A percentile compares a stretch with the other conserved stretches of the same genome.
These are phyloP conservation scores for Ophiognomonia clavigignenti-juglandacearum DNA, from an alignment of 2,329 filamentous ascomycete species.

Conservation along the genomic window DNA sequence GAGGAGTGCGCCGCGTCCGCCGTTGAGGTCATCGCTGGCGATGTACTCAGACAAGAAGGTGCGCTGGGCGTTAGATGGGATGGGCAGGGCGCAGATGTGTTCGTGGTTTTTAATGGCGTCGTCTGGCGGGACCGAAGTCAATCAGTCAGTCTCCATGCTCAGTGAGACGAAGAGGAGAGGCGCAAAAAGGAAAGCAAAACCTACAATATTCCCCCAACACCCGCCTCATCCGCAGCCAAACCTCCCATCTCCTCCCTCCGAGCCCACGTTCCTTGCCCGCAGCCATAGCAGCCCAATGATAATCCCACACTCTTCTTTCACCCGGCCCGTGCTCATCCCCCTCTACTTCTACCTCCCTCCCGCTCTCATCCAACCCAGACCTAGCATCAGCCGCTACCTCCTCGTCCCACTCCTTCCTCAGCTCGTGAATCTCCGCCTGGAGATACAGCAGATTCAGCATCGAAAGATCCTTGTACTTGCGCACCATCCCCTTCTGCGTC, in stretches of 20 bases:
- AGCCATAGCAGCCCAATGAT: slow-evolving; percentile 8
- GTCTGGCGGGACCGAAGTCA: background rate
- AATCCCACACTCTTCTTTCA: slow-evolving; percentile 10
- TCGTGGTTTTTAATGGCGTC: slow-evolving; percentile 6
- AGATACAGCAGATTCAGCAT: slow-evolving; percentile 12
- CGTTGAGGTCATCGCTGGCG: background rate
- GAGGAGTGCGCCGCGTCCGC: slow-evolving; percentile 1
- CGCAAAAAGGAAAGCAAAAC: too few species aligned
- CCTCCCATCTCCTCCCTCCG: slow-evolving; percentile 3
- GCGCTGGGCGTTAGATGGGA: slow-evolving; percentile 2
- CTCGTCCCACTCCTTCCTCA: slow-evolving; percentile 3
- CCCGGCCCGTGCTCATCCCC: too few species aligned
- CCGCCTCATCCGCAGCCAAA: slow-evolving; percentile 3
- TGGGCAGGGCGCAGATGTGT: background rate
- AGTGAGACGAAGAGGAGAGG: too few species aligned
- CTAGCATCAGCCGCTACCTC: background rate
- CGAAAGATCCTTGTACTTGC: slow-evolving; percentile 9
- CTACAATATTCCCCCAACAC: slow-evolving; percentile 7
- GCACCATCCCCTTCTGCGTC: slow-evolving; percentile 9
- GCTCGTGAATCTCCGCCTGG: slow-evolving; percentile 8
- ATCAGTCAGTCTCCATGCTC: background rate
- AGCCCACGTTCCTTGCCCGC: background rate
- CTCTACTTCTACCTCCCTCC: too few species aligned
- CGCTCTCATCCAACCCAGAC: too few species aligned
- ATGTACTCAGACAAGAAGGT: slow-evolving; percentile 7